These are phyloP conservation scores for Dimocarpus longan DNA, from an alignment of 345 rosid species.

Conservation along the genomic window DNA sequence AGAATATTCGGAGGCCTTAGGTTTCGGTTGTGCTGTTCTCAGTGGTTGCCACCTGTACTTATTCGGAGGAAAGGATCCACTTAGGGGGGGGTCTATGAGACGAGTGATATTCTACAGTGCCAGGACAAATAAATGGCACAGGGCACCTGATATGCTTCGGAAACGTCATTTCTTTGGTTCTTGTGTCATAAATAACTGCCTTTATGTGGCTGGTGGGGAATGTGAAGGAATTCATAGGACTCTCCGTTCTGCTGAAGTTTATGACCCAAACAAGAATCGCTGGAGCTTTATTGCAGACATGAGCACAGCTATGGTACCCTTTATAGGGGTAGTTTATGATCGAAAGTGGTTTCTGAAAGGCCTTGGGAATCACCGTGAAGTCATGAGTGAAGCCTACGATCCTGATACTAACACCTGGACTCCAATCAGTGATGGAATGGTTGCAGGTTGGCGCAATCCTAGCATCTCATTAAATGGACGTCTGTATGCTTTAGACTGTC, in stretches of 20 bases:
- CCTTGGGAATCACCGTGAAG: constrained; percentile 80
- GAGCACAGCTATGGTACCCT: constrained; percentile 99
- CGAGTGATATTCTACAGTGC: constrained; percentile 87
- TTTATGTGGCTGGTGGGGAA: constrained; percentile 98
- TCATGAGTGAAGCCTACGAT: constrained; percentile 87
- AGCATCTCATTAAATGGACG: constrained; percentile 71
- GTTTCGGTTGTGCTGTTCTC: constrained; percentile 96
- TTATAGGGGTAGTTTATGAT: constrained; percentile 83
- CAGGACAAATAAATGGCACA: constrained; percentile 92
- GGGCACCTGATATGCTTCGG: constrained; percentile 95
- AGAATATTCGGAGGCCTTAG: constrained; percentile 88
- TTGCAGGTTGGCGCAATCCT: constrained; percentile 92
- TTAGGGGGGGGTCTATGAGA: constrained; percentile 89
- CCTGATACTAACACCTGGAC: constrained; percentile 80
- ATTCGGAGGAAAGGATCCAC: constrained; percentile 95
- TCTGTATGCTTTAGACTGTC: constrained; percentile 87
- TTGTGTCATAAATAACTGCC: constrained; percentile 90
- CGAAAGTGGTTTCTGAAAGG: constrained; percentile 96
- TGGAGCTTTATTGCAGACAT: constrained; percentile 94
- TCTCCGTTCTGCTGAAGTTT: constrained; percentile 92
- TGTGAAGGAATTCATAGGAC: constrained; percentile 94
- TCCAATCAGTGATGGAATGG: constrained; percentile 79
- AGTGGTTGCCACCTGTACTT: constrained; percentile 89
- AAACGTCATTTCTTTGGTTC: constrained; percentile 94
- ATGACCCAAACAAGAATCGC: constrained; percentile 81